A percentile compares a stretch with the other conserved stretches of the same genome.
Evolutionary conservation across 306 rosid genomes (phyloP).

Genomic region (Castanopsis chinensis): DNA sequence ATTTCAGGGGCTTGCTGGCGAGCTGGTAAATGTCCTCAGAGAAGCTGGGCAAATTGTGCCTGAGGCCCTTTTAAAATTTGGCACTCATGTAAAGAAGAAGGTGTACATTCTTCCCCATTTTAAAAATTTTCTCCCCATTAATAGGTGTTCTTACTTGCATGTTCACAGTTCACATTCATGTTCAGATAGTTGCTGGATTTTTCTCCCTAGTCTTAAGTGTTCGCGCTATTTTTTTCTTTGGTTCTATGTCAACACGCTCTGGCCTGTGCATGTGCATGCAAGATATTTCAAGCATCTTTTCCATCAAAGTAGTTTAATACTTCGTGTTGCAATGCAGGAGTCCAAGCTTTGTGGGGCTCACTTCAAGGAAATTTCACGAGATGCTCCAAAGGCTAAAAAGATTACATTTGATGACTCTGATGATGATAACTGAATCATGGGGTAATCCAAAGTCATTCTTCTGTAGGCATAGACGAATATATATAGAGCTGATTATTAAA

Average conservation of each 20-base stretch:
- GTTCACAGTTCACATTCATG: background rate
- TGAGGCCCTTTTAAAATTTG: conserved; percentile 68
- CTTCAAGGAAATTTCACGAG: conserved; percentile 79
- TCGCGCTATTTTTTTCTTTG: too few relatives aligned
- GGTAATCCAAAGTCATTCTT: conserved; percentile 13
- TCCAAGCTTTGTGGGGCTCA: conserved; percentile 93
- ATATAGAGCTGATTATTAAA: background rate
- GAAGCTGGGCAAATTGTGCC: conserved; percentile 91
- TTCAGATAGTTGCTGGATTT: background rate
- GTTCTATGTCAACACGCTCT: too few relatives aligned
- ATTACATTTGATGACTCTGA: conserved; percentile 78
- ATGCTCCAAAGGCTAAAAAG: conserved; percentile 76
- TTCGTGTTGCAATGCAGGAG: conserved; percentile 50
- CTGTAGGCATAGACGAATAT: background rate
- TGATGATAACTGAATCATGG: conserved; percentile 53
- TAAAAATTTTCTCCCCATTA: background rate
- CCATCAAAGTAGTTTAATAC: background rate
- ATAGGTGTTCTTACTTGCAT: background rate
- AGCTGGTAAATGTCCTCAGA: conserved; percentile 92
- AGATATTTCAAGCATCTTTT: too few relatives aligned
- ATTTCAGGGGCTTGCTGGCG: conserved; percentile 93
- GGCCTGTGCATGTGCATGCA: too few relatives aligned
- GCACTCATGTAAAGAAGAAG: conserved; percentile 96
- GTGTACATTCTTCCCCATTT: conserved; percentile 34
- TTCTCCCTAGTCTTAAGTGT: background rate